A percentile compares a stretch with the other conserved stretches of the same genome.
phyloP scores from a whole-genome alignment of 495 filamentous ascomycete species.

The Xylona heveae region DNA sequence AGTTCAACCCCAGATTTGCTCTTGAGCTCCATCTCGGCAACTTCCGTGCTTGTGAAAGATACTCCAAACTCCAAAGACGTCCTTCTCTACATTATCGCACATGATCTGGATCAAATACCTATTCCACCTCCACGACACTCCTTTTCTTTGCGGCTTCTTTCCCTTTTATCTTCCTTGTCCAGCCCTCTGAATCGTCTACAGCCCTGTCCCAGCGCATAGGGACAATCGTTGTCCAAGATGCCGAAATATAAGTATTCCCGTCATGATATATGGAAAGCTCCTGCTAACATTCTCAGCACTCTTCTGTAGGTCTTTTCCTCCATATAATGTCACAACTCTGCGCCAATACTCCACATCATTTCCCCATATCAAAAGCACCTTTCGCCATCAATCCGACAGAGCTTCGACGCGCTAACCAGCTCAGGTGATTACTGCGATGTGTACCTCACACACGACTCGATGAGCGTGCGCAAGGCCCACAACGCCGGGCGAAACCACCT shows the following conservation, averaged over 20 bases:
- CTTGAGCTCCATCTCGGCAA: too few species aligned
- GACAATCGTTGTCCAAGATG: slow-evolving; percentile 32
- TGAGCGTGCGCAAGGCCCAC: slow-evolving; percentile 97
- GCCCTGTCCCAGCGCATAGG: too few species aligned
- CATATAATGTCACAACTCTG: slow-evolving; percentile 7
- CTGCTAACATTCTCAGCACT: slow-evolving; percentile 33
- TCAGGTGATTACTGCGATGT: slow-evolving; percentile 99
- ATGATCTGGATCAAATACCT: too few species aligned
- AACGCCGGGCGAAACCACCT: slow-evolving; percentile 92
- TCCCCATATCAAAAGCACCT: slow-evolving; percentile 2
- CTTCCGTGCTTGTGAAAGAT: too few species aligned
- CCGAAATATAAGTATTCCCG: slow-evolving; percentile 51
- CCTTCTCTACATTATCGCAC: too few species aligned
- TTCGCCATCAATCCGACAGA: slow-evolving; percentile 6
- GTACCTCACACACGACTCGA: slow-evolving; percentile 98
- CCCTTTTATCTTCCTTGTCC: too few species aligned
- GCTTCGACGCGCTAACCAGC: slow-evolving; percentile 8
- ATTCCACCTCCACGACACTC: too few species aligned
- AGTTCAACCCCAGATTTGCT: too few species aligned
- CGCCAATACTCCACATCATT: neutral
- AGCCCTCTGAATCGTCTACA: too few species aligned
- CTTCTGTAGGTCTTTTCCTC: slow-evolving; percentile 37
- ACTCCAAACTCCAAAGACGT: too few species aligned
- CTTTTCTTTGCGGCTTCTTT: too few species aligned
- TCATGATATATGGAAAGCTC: slow-evolving; percentile 4